These are phyloP conservation scores for Sugiyamaella japonica DNA, from an alignment of 1,139 yeast genomes.

Conservation along the genomic window DNA sequence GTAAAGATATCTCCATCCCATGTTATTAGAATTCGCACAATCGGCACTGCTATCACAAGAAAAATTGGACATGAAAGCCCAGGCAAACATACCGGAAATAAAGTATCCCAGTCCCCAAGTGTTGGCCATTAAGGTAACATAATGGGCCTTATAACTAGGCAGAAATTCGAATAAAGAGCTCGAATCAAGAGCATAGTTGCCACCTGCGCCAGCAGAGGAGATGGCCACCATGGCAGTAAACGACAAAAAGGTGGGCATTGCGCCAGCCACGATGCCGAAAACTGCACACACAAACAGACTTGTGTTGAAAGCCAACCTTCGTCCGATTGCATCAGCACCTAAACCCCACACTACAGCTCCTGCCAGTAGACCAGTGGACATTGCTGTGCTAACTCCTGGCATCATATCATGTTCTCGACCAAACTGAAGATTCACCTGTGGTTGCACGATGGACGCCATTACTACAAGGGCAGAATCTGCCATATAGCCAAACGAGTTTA, in stretches of 20 bases:
- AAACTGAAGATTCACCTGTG: constrained; percentile 17
- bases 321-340: constrained; percentile 48
- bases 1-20: constrained; percentile 55
- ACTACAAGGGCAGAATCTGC: constrained; percentile 59
- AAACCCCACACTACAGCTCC: constrained; percentile 61
- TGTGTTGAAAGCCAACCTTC: constrained; percentile 56
- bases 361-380: constrained; percentile 48
- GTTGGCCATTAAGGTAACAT: constrained; percentile 53
- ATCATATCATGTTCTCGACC: constrained; percentile 19
- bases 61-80: constrained; percentile 54
- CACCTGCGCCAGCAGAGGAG: constrained; percentile 51
- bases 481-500: constrained; percentile 60
- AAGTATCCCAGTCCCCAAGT: constrained; percentile 66
- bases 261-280: constrained; percentile 45
- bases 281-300: constrained; percentile 53
- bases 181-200: constrained; percentile 58
- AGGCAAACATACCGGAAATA: constrained; percentile 51
- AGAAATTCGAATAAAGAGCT: constrained; percentile 57
- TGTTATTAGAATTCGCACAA: constrained; percentile 49
- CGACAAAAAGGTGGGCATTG: constrained; percentile 52
- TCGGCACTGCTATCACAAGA: constrained; percentile 45
- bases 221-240: constrained; percentile 42
- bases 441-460: constrained; percentile 37
- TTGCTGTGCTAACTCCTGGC: constrained; percentile 23
- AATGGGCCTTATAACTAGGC: constrained; percentile 52